Evolutionary conservation across 805 yeast species (phyloP).

Genomic region (Ogataea henricii): DNA sequence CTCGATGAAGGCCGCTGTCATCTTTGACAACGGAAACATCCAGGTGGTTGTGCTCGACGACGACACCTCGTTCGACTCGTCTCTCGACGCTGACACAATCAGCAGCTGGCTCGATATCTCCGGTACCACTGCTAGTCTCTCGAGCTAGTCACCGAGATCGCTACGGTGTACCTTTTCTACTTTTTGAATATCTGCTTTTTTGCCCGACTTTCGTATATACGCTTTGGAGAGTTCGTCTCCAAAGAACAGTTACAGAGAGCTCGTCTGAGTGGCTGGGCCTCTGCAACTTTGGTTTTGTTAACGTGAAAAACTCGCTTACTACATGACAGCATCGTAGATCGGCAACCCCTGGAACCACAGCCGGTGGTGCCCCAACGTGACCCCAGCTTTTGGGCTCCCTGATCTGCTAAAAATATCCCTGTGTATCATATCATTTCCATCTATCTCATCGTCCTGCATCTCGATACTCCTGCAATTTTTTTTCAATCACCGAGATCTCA

Average conservation of each 20-base stretch:
- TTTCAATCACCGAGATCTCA: conserved; percentile 2
- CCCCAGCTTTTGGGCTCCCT: no score
- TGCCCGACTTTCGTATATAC: background rate
- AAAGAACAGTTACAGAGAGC: background rate
- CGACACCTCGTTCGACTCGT: conserved; percentile 47
- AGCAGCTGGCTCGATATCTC: conserved; percentile 53
- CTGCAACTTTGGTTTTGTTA: background rate
- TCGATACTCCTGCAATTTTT: background rate
- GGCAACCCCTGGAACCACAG: no score
- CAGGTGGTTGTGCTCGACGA: conserved; percentile 64
- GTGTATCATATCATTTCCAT: no score
- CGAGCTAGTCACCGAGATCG: background rate
- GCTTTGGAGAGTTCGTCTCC: background rate
- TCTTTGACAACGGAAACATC: conserved; percentile 64
- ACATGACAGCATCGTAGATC: no score
- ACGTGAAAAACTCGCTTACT: background rate
- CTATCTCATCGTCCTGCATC: background rate
- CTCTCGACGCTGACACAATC: conserved; percentile 60
- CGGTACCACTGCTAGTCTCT: conserved; percentile 48
- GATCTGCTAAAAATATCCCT: background rate
- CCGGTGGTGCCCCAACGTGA: no score
- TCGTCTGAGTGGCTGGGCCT: background rate
- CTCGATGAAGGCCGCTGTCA: conserved; percentile 86
- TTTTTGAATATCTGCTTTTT: background rate
- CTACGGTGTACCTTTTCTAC: conserved; percentile 3